Evolutionary conservation across 106 monocot genomes (phyloP), one percentile per base, ranked within the genome.

Genomic region (Narthecium ossifragum): DNA sequence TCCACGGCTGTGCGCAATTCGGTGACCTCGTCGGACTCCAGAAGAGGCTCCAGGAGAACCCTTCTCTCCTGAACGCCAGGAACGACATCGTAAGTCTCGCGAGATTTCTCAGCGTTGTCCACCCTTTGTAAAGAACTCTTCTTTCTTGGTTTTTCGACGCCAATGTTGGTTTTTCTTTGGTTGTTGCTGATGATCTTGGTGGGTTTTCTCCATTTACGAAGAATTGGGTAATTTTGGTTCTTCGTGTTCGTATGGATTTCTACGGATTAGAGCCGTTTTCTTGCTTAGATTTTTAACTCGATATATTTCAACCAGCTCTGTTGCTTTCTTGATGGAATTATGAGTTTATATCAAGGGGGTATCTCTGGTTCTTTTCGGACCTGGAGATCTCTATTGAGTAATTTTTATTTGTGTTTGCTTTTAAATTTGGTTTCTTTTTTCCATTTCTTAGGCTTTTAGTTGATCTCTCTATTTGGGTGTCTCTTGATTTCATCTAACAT

Each of bases 11-110:
- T 41, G 90, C 83, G 22, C 86, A 80, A 63, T 61, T 58, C 14
- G 90, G 90, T 3, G 86, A 86, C 48, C 86, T 96, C 75, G 24
- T 28, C 54, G 86, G 65, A 39, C 68, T 96, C 31, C 75, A 86
- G 80, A 86, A 53, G 62, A 66, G 41, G 47, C 63, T 96, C 30
- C 63, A 57, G 54, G 83, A 90, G 37, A 75, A 96, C 55, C 86
- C 90, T 7, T 73, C 80, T 3, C 86, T 90, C 31, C 73, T 96
- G 53, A 96, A 96, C 50, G 74, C 62, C 18, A 64, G 75, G 47
- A 90, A 86, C 52, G 63, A 67, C 49, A 72, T 90, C 22, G 96
- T 96, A 70, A 24, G 77, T 32, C 10, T n/a, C n/a, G n/a, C n/a
- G n/a, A n/a, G n/a, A 17, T 43, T n/a, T 22, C 28, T 20, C 23